Evolutionary conservation across 495 filamentous ascomycete species (phyloP), one percentile per base, ranked within the genome.

Genomic region (Peziza echinospora): DNA sequence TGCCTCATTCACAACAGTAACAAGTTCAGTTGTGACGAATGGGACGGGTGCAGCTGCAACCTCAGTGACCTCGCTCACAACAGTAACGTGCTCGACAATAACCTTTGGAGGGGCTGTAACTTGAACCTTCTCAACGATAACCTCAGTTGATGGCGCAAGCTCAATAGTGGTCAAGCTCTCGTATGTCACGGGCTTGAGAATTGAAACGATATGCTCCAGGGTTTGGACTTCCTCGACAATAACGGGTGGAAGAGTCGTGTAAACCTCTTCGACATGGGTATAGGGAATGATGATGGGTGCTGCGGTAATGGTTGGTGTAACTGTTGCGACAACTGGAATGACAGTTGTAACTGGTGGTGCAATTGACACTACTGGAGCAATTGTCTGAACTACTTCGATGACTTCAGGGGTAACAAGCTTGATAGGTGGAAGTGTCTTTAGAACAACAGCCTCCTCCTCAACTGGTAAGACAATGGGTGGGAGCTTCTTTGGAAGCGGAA

Each of bases 171-270:
- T 37, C 30, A 37, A 37, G 13, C 19, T 17, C 6, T 37, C 30
- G 30, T 37, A 37, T 37, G 30, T 37, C 4, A 37, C 30, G 2
- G 30, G 30, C 19, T 5, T 37, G 13, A 13, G 42, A 25, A 24
- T 43, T 13, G 51, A 42, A 26, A 55, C 43, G 28, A 47, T 50
- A 19, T 25, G 9, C 8, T 19, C 43, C 28, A 49, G 44, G 9
- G 53, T 52, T 26, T 44, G 24, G 17, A 37, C 30, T 37, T 37
- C 13, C 30, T 37, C 30, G 19, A 37, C 30, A 37, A 37, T 37
- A 37, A 37, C 30, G 19, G 30, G 30, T 37, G 6, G 30, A 11
- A 37, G 19, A 13, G 1, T 37, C 30, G 13, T 17, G 30, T n/a
- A n/a, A n/a, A n/a, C n/a, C n/a, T n/a, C n/a, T n/a, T n/a, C n/a